Percentiles rank a stretch among this genome's conserved stretches.
phyloP scores from a whole-genome alignment of 1,139 yeast genomes.

The Komagataea norvegica region DNA sequence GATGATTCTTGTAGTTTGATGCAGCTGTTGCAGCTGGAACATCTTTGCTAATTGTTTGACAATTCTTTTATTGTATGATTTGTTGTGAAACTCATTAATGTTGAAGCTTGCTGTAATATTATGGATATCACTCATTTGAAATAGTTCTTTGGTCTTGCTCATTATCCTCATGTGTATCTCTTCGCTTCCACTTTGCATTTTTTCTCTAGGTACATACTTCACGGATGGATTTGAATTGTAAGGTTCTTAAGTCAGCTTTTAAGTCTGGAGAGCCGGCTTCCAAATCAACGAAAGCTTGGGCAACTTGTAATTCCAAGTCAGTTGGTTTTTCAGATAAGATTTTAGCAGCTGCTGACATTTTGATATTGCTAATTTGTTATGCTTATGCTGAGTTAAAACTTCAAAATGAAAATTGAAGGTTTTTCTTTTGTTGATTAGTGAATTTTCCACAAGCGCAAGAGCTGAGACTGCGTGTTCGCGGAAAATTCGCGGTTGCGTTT shows the following conservation, averaged over 20 bases:
- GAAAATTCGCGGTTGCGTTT: conserved; percentile 12
- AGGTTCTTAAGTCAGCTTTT: conserved; percentile 97
- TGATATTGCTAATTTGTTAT: conserved; percentile 26
- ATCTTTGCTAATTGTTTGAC: no score
- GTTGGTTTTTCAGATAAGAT: conserved; percentile 88
- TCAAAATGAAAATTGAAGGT: conserved; percentile 5
- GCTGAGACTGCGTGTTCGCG: background rate
- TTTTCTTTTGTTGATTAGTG: conserved; percentile 6
- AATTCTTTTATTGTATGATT: no score
- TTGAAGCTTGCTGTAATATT: no score
- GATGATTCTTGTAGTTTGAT: no score
- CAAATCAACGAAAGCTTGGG: conserved; percentile 97
- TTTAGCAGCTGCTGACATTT: conserved; percentile 94
- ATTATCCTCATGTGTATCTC: background rate
- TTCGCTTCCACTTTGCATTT: conserved; percentile 1
- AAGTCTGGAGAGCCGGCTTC: conserved; percentile 91
- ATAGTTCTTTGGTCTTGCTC: background rate
- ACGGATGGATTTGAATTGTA: conserved; percentile 97
- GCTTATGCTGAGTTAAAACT: conserved; percentile 1
- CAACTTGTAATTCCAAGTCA: conserved; percentile 99
- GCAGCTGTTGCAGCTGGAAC: no score
- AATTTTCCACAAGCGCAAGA: background rate
- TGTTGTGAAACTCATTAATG: no score
- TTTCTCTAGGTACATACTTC: conserved; percentile 47
- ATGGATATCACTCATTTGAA: no score